A percentile compares a stretch with the other conserved stretches of the same genome.
phyloP scores from a whole-genome alignment of 2,329 filamentous ascomycete species.

The Microdochium trichocladiopsis region DNA sequence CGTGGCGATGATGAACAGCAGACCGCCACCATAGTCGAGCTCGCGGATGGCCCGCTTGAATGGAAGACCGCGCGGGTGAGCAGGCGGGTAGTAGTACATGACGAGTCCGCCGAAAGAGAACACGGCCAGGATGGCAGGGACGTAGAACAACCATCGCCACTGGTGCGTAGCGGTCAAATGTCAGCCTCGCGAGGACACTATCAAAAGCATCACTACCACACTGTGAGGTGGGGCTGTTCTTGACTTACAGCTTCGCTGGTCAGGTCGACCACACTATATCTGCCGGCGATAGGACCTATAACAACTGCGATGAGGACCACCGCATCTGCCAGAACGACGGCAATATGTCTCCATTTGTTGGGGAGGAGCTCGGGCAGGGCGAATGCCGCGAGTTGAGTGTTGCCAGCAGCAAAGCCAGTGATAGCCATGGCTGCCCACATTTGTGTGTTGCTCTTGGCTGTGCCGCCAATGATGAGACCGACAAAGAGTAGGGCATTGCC shows the following conservation, averaged over 20 bases:
- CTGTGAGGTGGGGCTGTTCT: too few relatives aligned
- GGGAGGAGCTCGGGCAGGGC: slow-evolving; percentile 38
- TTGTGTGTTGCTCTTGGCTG: slow-evolving; percentile 28
- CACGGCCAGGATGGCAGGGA: slow-evolving; percentile 30
- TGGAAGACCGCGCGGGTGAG: slow-evolving; percentile 24
- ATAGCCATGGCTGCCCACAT: slow-evolving; percentile 31
- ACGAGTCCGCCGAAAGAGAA: slow-evolving; percentile 35
- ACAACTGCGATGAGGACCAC: slow-evolving; percentile 36
- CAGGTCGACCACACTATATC: slow-evolving; percentile 25
- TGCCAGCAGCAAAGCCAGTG: slow-evolving; percentile 35
- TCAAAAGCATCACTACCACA: too few relatives aligned
- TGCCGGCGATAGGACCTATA: slow-evolving; percentile 34
- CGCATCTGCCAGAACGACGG: slow-evolving; percentile 32
- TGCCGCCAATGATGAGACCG: slow-evolving; percentile 29
- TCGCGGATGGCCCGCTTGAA: slow-evolving; percentile 24
- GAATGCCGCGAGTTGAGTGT: slow-evolving; percentile 36
- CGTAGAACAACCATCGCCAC: slow-evolving; percentile 39
- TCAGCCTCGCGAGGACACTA: too few relatives aligned
- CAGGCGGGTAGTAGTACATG: slow-evolving; percentile 24
- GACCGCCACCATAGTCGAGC: slow-evolving; percentile 28
- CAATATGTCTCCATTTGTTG: slow-evolving; percentile 39
- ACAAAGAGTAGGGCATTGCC: slow-evolving; percentile 31
- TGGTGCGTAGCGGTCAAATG: too few relatives aligned
- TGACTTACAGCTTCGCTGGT: slow-evolving; percentile 14
- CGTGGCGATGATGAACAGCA: slow-evolving; percentile 26